Evolutionary conservation across 2,329 filamentous ascomycete genomes (phyloP).

Genomic region (Fusarium transvaalense): DNA sequence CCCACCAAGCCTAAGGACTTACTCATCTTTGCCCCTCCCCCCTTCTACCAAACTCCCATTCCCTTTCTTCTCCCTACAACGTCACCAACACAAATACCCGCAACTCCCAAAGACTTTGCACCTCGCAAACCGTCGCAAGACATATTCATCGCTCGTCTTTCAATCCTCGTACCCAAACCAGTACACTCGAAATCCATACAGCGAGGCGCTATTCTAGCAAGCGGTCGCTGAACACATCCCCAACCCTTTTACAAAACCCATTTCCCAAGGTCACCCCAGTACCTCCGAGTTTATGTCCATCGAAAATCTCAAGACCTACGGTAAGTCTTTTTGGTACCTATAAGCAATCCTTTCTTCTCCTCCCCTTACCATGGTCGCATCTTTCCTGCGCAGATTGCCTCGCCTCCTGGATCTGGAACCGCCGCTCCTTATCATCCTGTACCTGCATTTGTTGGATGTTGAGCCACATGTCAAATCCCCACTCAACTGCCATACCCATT

Average conservation of each 20-base stretch:
- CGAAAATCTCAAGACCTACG: constrained; percentile 98
- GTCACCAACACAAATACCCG: constrained; percentile 45
- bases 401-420: neutral
- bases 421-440: constrained; percentile 26
- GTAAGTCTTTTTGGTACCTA: constrained; percentile 64
- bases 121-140: constrained; percentile 42
- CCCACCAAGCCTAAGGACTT: constrained; percentile 29
- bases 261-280: constrained; percentile 68
- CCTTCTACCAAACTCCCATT: constrained; percentile 28
- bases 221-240: constrained; percentile 63
- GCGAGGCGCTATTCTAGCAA: constrained; percentile 62
- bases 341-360: too few relatives aligned
- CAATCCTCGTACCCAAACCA: neutral
- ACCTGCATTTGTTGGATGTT: constrained; percentile 45
- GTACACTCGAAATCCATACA: constrained; percentile 44
- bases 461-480: constrained; percentile 38
- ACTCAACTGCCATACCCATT: constrained; percentile 19
- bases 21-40: constrained; percentile 45
- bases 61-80: constrained; percentile 40
- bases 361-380: too few relatives aligned
- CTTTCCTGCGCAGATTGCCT: constrained; percentile 2
- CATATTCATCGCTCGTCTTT: constrained; percentile 8
- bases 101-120: constrained; percentile 35
- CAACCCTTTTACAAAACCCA: constrained; percentile 59
- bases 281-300: constrained; percentile 97